Percentiles rank a stretch among this genome's conserved stretches.
Evolutionary conservation across 345 rosid species (phyloP).

Genomic region (Clarkia xantiana): DNA sequence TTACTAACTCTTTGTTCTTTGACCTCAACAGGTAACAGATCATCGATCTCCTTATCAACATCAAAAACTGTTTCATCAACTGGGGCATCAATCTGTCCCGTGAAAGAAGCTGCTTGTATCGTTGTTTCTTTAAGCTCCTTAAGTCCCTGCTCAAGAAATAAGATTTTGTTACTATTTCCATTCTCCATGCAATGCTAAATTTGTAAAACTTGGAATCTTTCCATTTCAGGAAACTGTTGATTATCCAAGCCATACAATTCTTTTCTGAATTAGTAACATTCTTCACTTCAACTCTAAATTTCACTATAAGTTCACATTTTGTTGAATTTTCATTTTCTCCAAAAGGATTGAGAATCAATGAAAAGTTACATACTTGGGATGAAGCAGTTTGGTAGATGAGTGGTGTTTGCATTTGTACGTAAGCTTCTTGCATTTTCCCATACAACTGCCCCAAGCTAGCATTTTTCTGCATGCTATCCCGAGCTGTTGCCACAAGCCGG

Average conservation of each 20-base stretch:
- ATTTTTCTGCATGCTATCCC: conserved; percentile 46
- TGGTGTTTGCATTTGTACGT: conserved; percentile 86
- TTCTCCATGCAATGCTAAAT: no score
- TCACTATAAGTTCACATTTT: no score
- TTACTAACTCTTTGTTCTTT: conserved; percentile 73
- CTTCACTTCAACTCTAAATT: no score
- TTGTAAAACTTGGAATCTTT: no score
- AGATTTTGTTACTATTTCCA: no score
- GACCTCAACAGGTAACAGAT: conserved; percentile 66
- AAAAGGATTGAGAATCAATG: neutral
- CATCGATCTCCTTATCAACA: conserved; percentile 71
- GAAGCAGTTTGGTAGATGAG: conserved; percentile 49
- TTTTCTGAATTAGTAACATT: no score
- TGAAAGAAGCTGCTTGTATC: conserved; percentile 48
- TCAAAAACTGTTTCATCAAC: conserved; percentile 59
- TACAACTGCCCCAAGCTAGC: conserved; percentile 75
- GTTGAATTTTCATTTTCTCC: no score
- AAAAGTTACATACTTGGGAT: conserved; percentile 11
- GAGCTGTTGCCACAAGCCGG: conserved; percentile 56
- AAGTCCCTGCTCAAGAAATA: conserved; percentile 27
- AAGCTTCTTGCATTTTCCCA: conserved; percentile 67
- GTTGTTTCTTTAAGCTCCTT: conserved; percentile 67
- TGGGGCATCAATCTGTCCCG: conserved; percentile 50
- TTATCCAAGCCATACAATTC: no score
- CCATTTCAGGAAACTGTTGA: no score